Base-by-base conservation (phyloP, 257 asterid genomes). In the Echium plantagineum region DNA sequence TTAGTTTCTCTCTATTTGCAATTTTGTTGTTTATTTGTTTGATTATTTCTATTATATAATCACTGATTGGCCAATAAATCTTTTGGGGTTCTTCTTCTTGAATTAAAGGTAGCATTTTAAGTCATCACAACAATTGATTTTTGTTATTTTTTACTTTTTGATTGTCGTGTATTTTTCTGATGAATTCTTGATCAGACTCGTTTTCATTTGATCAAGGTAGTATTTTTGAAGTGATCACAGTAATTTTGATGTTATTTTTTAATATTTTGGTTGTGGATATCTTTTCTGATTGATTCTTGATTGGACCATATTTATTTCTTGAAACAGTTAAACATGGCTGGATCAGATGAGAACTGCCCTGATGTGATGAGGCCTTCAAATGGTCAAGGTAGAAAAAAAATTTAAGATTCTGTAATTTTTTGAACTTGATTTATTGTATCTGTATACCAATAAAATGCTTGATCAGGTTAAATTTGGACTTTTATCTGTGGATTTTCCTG, bases 311-410 rank as follows among this genome's bases (percentile, higher is more conserved):
- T 35, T 35, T 7, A 15, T 21, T 51, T 62, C 66, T 53, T 42
- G 65, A 62, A 65, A 53, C 59, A 56, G 32, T 53, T 64, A 66
- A 73, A 77, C 68, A 87, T 81, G 96, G 84, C 26, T 59, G 76
- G 91, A 81, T 72, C 96, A 48, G 77, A 87, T 48, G 96, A 90
- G 86, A 90, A 85, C 58, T 68, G 47, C 58, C 52, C 74, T n/a
- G 74, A 64, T n/a, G 68, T 72, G 72, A 79, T 76, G 69, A 80
- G 79, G 80, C 72, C 85, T 58, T 77, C 85, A 62, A 82, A 79
- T 65, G 56, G 64, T 76, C 91, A 79, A 70, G 83, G 83, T 78
- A 9, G 38, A 56, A 56, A 8, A 8, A 48, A 15, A 21, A 38
- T 51, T 58, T 28, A 3, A 17, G 31, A 12, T 42, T 20, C 7